A percentile compares a stretch with the other conserved stretches of the same genome.
Evolutionary conservation across 2,329 filamentous ascomycete genomes (phyloP).

Genomic region (Sphaerulina vaccinii): DNA sequence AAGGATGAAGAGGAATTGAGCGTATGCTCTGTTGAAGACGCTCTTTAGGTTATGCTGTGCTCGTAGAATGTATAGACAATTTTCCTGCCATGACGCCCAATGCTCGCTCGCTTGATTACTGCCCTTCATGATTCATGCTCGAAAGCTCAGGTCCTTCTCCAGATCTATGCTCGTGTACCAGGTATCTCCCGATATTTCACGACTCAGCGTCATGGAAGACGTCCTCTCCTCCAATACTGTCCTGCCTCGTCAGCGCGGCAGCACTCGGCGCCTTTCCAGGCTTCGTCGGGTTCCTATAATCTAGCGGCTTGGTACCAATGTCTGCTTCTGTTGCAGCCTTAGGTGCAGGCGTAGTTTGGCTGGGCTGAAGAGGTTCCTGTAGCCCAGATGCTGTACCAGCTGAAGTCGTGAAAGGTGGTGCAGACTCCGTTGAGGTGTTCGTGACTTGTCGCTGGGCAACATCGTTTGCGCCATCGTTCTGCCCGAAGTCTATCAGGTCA

Average conservation of each 20-base stretch:
- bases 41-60: constrained; percentile 4
- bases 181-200: too few species aligned
- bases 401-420: constrained; percentile 1
- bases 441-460: constrained; percentile 4
- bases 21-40: constrained; percentile 17
- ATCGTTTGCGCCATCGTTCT: constrained; percentile 38
- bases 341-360: constrained; percentile 9
- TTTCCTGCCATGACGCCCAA: not conserved
- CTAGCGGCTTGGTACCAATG: constrained; percentile 9
- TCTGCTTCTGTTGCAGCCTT: constrained; percentile 4
- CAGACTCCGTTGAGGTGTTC: constrained; percentile 13
- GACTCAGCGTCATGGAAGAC: constrained; percentile 50
- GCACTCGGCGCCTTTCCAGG: constrained; percentile 6
- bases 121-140: not conserved
- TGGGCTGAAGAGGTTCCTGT: constrained; percentile 19
- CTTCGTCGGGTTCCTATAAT: constrained; percentile 15
- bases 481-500: constrained; percentile 60
- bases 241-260: constrained; percentile 33
- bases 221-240: constrained; percentile 46
- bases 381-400: constrained; percentile 8
- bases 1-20: not conserved
- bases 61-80: constrained; percentile 4
- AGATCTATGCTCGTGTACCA: not conserved
- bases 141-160: not conserved
- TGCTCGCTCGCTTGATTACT: not conserved